These are phyloP conservation scores for Osmanthus fragrans DNA, from an alignment of 257 asterid species.

Conservation along the genomic window DNA sequence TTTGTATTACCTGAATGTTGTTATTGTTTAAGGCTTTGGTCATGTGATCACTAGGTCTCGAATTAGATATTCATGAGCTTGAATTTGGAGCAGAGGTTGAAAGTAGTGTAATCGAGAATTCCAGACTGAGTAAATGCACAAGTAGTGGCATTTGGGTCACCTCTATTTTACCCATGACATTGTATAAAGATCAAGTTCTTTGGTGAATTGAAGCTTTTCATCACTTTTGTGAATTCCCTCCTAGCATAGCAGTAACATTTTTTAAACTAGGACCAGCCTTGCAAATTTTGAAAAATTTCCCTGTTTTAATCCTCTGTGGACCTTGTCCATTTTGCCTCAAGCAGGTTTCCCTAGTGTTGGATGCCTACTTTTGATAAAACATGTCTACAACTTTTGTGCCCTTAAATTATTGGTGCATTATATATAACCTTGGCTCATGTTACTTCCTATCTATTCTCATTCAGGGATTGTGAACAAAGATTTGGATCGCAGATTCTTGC, in stretches of 20 bases:
- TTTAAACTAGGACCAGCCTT: neutral
- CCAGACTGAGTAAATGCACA: neutral
- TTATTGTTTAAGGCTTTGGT: neutral
- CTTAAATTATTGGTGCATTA: neutral
- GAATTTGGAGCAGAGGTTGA: neutral
- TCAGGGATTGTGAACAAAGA: neutral
- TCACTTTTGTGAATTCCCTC: neutral
- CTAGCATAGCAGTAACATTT: neutral
- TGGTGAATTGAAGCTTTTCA: neutral
- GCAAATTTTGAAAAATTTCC: neutral
- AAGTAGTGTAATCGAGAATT: neutral
- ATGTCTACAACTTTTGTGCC: neutral
- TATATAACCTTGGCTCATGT: neutral
- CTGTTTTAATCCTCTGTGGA: neutral
- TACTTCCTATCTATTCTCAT: neutral
- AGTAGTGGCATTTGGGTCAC: neutral
- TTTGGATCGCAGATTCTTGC: neutral
- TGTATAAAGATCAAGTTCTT: neutral
- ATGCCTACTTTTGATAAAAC: neutral
- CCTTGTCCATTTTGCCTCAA: neutral
- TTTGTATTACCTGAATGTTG: too few relatives aligned
- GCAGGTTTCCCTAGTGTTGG: neutral
- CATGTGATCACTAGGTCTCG: neutral
- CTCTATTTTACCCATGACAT: neutral
- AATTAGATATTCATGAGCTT: neutral